Conservation (phyloP, 306 rosid species). For the Herpetospermum pedunculosum region DNA sequence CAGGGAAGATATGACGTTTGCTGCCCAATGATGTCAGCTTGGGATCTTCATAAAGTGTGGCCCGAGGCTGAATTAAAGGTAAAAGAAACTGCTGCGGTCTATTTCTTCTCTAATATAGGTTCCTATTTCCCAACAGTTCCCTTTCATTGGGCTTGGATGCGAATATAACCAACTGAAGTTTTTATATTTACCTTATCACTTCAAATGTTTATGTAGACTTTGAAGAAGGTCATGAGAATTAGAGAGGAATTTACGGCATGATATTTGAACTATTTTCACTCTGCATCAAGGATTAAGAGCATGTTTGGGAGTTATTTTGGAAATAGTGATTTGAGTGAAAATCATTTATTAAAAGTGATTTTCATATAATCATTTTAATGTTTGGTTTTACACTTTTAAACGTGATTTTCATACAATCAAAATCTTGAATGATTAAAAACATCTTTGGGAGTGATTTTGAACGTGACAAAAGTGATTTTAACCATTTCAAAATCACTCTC, state of each 20-base stretch:
- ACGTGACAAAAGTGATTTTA: no score
- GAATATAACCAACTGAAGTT: neutral
- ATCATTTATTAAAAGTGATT: no score
- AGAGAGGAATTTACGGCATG: neutral
- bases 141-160: neutral
- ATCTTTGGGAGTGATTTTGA: no score
- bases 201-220: neutral
- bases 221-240: neutral
- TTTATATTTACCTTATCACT: neutral
- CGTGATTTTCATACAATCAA: no score
- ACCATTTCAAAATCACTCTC: no score
- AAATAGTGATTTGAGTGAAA: no score
- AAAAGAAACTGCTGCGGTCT: neutral
- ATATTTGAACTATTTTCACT: neutral
- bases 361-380: no score
- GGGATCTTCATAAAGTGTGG: slow-evolving; percentile 99
- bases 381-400: no score
- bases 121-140: neutral
- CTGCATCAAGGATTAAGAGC: neutral
- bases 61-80: slow-evolving; percentile 91
- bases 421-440: no score
- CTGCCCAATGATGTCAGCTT: slow-evolving; percentile 96
- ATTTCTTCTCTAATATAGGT: neutral
- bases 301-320: no score
- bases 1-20: slow-evolving; percentile 93